A percentile compares a stretch with the other conserved stretches of the same genome.
phyloP scores from a whole-genome alignment of 1,284 basidiomycete species.

The Melanopsichium pennsylvanicum region DNA sequence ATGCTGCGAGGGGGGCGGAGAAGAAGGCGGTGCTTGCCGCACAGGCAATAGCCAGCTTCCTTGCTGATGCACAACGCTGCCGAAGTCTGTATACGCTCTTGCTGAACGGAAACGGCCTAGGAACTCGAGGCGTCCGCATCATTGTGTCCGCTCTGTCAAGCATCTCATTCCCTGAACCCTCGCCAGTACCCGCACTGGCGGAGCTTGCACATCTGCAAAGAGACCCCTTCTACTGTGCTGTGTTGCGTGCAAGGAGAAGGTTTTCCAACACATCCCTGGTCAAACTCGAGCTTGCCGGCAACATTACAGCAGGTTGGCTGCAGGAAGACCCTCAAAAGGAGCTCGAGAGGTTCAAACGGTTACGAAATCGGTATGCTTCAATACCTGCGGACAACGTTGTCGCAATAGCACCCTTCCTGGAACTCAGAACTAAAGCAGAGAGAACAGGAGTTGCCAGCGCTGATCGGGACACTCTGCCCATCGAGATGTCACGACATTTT shows the following conservation, averaged over 20 bases:
- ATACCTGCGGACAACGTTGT: slow-evolving; percentile 10
- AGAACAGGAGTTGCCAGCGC: not conserved
- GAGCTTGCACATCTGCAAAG: not conserved
- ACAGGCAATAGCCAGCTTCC: slow-evolving; percentile 12
- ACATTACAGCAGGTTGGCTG: slow-evolving; percentile 6
- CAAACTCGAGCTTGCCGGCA: slow-evolving; percentile 1
- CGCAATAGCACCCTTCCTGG: slow-evolving; percentile 10
- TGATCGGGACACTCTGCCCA: not conserved
- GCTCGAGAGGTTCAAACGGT: not conserved
- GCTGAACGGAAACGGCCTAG: slow-evolving; percentile 31
- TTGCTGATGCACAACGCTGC: slow-evolving; percentile 20
- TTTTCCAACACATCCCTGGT: slow-evolving; percentile 3
- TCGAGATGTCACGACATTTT: slow-evolving; percentile 16
- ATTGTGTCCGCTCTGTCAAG: slow-evolving; percentile 19
- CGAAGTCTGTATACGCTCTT: slow-evolving; percentile 5
- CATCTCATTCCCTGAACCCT: too few species aligned
- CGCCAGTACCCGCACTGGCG: too few species aligned
- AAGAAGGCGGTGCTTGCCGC: slow-evolving; percentile 6
- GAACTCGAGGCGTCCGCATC: slow-evolving; percentile 7
- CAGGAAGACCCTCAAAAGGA: not conserved
- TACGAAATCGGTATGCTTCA: slow-evolving; percentile 10
- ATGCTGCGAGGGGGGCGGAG: not conserved
- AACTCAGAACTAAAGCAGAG: not conserved
- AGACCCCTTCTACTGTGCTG: slow-evolving; percentile 1
- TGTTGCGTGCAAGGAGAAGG: not conserved